Evolutionary conservation across 1,284 basidiomycete genomes (phyloP).

Genomic region (Cutaneotrichosporon sp.): DNA sequence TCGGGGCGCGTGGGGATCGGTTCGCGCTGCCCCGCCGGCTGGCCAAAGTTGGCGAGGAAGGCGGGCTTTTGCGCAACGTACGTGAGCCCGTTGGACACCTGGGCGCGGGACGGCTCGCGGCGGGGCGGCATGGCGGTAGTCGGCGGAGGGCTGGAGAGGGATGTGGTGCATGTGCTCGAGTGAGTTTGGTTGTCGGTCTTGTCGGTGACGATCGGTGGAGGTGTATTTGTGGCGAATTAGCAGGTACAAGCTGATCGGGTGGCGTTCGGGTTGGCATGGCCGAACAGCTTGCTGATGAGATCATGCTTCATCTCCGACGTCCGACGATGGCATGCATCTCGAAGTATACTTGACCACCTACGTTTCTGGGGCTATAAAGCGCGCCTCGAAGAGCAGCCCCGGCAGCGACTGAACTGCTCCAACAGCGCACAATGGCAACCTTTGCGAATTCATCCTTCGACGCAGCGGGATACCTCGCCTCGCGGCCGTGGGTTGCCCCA

Average conservation of each 20-base stretch:
- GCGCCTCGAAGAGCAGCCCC: too few relatives aligned
- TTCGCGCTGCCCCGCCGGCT: conserved; percentile 2
- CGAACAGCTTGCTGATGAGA: neutral
- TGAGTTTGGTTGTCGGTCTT: neutral
- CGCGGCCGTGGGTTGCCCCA: conserved; percentile 32
- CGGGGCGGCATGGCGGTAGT: conserved; percentile 11
- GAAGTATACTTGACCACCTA: too few relatives aligned
- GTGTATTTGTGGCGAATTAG: neutral
- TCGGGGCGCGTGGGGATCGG: conserved; percentile 39
- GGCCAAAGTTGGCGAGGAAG: conserved; percentile 48
- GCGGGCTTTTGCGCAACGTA: conserved; percentile 45
- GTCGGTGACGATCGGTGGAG: neutral
- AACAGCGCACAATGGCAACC: conserved; percentile 30
- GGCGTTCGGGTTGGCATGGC: too few relatives aligned
- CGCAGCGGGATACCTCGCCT: conserved; percentile 38
- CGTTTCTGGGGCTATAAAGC: too few relatives aligned
- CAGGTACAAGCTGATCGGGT: too few relatives aligned
- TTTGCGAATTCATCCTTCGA: conserved; percentile 42
- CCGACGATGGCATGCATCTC: too few relatives aligned
- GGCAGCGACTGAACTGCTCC: too few relatives aligned
- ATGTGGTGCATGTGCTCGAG: neutral
- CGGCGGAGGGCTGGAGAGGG: neutral
- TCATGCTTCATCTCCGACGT: neutral
- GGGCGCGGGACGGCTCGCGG: conserved; percentile 18
- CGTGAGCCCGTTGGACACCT: conserved; percentile 36